A percentile compares a stretch with the other conserved stretches of the same genome.
Evolutionary conservation across 1,284 basidiomycete genomes (phyloP).

Genomic region (Volvariella surrecta): DNA sequence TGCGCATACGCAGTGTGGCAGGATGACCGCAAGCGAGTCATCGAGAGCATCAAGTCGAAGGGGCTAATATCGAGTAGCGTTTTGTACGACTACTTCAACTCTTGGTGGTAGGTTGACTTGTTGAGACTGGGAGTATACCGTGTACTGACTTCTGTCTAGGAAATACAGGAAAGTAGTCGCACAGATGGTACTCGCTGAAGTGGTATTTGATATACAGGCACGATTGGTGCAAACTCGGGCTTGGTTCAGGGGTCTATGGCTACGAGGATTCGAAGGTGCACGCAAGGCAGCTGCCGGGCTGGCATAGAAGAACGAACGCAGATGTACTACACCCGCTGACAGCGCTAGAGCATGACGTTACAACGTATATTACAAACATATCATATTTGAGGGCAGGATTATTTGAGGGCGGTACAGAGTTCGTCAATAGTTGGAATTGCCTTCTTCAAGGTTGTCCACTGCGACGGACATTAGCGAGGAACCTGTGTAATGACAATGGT

Average conservation of each 20-base stretch:
- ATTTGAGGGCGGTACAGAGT: constrained; percentile 35
- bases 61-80: constrained; percentile 45
- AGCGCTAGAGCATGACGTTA: neutral
- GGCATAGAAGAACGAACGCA: no score
- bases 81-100: constrained; percentile 45
- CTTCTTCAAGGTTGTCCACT: constrained; percentile 57
- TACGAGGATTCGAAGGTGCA: constrained; percentile 53
- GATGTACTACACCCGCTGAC: constrained; percentile 1
- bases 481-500: neutral
- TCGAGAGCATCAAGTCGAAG: constrained; percentile 36
- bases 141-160: constrained; percentile 29
- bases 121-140: constrained; percentile 7
- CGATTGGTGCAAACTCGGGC: constrained; percentile 48
- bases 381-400: no score
- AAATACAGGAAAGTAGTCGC: constrained; percentile 46
- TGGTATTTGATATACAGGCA: constrained; percentile 62
- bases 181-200: constrained; percentile 44
- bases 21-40: constrained; percentile 57
- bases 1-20: constrained; percentile 82
- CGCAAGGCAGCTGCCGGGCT: constrained; percentile 63
- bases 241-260: constrained; percentile 59
- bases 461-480: neutral
- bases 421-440: constrained; percentile 38
- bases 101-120: constrained; percentile 52
- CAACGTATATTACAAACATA: no score